These are phyloP conservation scores for Metarhizium anisopliae DNA, from an alignment of 2,329 filamentous ascomycete genomes.

Conservation along the genomic window DNA sequence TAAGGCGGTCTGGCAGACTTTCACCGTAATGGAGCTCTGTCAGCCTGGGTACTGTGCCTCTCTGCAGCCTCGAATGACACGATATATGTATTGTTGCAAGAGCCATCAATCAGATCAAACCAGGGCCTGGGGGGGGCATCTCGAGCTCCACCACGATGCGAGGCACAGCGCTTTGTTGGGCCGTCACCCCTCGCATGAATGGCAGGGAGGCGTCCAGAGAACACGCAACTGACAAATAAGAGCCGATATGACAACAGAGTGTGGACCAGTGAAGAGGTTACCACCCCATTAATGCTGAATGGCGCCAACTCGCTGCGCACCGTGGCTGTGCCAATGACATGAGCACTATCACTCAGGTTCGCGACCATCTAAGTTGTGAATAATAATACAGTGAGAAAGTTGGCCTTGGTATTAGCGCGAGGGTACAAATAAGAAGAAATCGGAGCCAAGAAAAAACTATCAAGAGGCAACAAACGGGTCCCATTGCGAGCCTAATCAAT, in stretches of 20 bases:
- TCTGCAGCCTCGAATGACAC: no score
- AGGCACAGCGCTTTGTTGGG: background rate
- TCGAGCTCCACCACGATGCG: background rate
- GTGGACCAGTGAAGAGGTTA: background rate
- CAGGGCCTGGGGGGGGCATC: background rate
- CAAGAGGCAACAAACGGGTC: no score
- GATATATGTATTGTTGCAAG: no score
- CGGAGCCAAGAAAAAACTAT: background rate
- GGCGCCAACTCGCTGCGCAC: background rate
- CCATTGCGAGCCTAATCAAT: no score
- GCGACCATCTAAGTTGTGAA: background rate
- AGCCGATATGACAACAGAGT: background rate
- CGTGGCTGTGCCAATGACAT: no score
- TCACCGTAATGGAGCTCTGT: no score
- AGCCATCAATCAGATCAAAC: no score
- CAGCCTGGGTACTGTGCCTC: no score
- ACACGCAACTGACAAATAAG: background rate
- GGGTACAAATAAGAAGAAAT: background rate
- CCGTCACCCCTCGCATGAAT: background rate
- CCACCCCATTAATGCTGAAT: background rate
- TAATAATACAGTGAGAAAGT: background rate
- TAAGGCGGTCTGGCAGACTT: no score
- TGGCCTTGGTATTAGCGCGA: background rate
- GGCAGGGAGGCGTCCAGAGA: background rate
- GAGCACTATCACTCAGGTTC: background rate